Percentiles rank a stretch among this genome's conserved stretches.
Evolutionary conservation across 805 yeast genomes (phyloP).

Genomic region (Candida caryicola): DNA sequence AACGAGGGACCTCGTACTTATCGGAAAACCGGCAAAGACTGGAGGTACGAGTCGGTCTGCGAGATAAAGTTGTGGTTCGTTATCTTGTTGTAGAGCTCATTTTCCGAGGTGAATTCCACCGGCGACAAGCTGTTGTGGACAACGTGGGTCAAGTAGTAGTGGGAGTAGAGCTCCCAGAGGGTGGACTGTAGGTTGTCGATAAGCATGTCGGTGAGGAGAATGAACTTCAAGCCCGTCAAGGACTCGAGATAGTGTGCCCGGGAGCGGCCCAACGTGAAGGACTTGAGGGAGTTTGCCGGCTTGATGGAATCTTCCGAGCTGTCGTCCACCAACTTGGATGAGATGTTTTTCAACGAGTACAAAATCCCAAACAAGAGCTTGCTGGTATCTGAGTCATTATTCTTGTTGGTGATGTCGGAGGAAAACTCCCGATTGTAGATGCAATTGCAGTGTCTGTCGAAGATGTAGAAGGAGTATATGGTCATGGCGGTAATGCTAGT

Average conservation of each 20-base stretch:
- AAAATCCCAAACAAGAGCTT: slow-evolving; percentile 84
- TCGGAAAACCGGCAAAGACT: slow-evolving; percentile 28
- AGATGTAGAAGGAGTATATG: slow-evolving; percentile 81
- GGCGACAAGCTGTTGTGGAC: slow-evolving; percentile 55
- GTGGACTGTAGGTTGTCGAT: slow-evolving; percentile 54
- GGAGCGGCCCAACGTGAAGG: slow-evolving; percentile 71
- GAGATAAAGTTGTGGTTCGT: slow-evolving; percentile 54
- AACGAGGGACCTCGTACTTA: background rate
- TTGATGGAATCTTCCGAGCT: slow-evolving; percentile 16
- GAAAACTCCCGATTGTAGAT: slow-evolving; percentile 69
- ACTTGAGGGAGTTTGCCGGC: slow-evolving; percentile 37
- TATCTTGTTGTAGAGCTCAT: slow-evolving; percentile 39
- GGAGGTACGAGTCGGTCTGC: slow-evolving; percentile 49
- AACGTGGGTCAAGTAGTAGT: slow-evolving; percentile 56
- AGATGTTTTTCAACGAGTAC: slow-evolving; percentile 73
- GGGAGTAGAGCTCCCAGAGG: slow-evolving; percentile 57
- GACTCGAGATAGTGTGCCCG: slow-evolving; percentile 80
- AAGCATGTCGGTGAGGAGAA: slow-evolving; percentile 64
- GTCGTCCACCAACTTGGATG: slow-evolving; percentile 47
- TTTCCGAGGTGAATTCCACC: slow-evolving; percentile 50
- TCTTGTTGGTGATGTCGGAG: slow-evolving; percentile 38
- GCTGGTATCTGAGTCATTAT: slow-evolving; percentile 65
- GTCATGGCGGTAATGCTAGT: slow-evolving; percentile 31
- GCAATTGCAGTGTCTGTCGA: slow-evolving; percentile 89
- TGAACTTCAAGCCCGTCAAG: slow-evolving; percentile 73